Conservation (phyloP, 2,329 filamentous ascomycete genomes). For the Lasiodiplodia theobromae region DNA sequence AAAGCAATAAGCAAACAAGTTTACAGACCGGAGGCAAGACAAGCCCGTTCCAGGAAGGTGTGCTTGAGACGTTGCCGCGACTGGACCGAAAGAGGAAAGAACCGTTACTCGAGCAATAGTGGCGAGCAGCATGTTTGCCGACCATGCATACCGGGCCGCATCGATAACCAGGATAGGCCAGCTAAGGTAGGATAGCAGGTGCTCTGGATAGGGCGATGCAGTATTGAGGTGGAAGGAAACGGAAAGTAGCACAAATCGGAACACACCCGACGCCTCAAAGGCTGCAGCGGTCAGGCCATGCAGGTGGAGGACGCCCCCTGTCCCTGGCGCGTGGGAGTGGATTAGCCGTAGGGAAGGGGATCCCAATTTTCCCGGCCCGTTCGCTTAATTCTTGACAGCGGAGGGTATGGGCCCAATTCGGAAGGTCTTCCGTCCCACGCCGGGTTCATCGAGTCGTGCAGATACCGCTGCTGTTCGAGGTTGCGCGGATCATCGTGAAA, state of each 20-base stretch:
- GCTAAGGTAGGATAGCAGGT: conserved; percentile 3
- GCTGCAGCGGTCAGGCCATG: conserved; percentile 22
- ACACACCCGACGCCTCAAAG: conserved; percentile 15
- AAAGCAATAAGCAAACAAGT: conserved; percentile 22
- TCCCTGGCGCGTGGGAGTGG: conserved; percentile 22
- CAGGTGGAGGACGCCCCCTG: conserved; percentile 6
- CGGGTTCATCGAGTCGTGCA: conserved; percentile 26
- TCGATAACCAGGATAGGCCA: conserved; percentile 17
- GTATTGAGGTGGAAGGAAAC: conserved; percentile 12
- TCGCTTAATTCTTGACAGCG: conserved; percentile 27
- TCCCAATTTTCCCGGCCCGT: conserved; percentile 30
- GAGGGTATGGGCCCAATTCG: conserved; percentile 22
- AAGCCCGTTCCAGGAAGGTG: conserved; percentile 13
- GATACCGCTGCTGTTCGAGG: conserved; percentile 24
- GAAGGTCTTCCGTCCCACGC: conserved; percentile 20
- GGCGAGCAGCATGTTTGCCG: conserved; percentile 19
- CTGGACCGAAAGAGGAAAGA: conserved; percentile 15
- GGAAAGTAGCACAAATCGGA: conserved; percentile 26
- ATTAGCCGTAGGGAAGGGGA: conserved; percentile 29
- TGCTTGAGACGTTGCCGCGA: neutral
- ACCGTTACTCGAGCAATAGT: neutral
- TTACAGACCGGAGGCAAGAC: conserved; percentile 1
- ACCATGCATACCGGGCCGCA: conserved; percentile 22
- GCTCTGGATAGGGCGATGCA: conserved; percentile 3
- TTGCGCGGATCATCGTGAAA: conserved; percentile 29